A percentile compares a stretch with the other conserved stretches of the same genome.
Conservation (phyloP, 768 basidiomycete species). For the Naganishia vaughanmartiniae region DNA sequence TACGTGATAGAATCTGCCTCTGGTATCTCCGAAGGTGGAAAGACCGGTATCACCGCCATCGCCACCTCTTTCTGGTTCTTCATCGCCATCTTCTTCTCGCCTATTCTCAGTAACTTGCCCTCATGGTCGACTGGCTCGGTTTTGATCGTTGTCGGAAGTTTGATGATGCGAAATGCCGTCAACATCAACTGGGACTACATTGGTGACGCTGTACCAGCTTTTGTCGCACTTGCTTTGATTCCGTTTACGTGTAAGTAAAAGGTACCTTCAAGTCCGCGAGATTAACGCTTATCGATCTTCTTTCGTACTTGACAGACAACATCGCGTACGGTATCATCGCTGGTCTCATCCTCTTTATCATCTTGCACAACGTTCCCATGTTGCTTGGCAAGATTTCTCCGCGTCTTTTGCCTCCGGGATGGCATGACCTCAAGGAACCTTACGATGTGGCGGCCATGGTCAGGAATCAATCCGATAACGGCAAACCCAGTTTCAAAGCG, state of each 20-base stretch:
- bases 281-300: neutral
- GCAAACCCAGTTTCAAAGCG: slow-evolving; percentile 31
- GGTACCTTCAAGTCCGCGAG: slow-evolving; percentile 36
- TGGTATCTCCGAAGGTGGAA: slow-evolving; percentile 68
- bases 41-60: slow-evolving; percentile 78
- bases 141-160: slow-evolving; percentile 76
- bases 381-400: slow-evolving; percentile 58
- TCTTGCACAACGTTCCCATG: slow-evolving; percentile 71
- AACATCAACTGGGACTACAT: slow-evolving; percentile 88
- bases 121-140: slow-evolving; percentile 85
- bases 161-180: slow-evolving; percentile 81
- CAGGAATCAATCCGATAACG: slow-evolving; percentile 35
- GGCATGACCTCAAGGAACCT: slow-evolving; percentile 46
- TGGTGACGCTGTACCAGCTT: slow-evolving; percentile 81
- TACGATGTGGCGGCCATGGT: slow-evolving; percentile 42
- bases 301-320: slow-evolving; percentile 54
- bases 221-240: slow-evolving; percentile 75
- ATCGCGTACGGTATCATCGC: slow-evolving; percentile 87
- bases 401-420: slow-evolving; percentile 42
- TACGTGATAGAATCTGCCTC: slow-evolving; percentile 34
- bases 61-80: slow-evolving; percentile 73
- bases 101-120: slow-evolving; percentile 82
- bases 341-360: slow-evolving; percentile 67
- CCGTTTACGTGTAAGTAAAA: slow-evolving; percentile 45
- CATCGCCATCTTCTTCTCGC: slow-evolving; percentile 79